These are phyloP conservation scores for Pyrenopolyporus hunteri DNA, from an alignment of 495 filamentous ascomycete genomes.

Conservation along the genomic window DNA sequence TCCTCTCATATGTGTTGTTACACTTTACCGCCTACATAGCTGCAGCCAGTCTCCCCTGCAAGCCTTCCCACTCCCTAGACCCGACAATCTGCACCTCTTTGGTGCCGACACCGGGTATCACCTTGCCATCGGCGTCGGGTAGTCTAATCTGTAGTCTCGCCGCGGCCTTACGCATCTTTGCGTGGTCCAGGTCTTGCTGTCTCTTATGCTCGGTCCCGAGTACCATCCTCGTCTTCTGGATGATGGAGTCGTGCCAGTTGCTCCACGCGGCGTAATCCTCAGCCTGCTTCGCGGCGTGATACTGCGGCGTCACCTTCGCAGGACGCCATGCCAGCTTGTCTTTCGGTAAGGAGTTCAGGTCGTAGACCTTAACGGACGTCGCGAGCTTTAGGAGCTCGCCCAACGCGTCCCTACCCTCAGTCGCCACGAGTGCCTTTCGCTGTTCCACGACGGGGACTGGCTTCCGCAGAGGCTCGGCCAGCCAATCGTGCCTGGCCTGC, in stretches of 20 bases:
- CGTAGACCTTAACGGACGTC: conserved; percentile 62
- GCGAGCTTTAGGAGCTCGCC: conserved; percentile 73
- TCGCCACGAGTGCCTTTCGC: conserved; percentile 62
- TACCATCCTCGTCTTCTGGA: conserved; percentile 48
- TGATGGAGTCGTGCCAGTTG: conserved; percentile 47
- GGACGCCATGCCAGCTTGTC: conserved; percentile 60
- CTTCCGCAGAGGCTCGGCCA: conserved; percentile 68
- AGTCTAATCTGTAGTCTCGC: conserved; percentile 56
- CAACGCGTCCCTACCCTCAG: conserved; percentile 74
- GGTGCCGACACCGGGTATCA: conserved; percentile 32
- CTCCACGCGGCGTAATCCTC: conserved; percentile 53
- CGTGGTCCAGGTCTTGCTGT: conserved; percentile 27
- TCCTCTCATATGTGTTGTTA: neutral
- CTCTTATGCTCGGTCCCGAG: conserved; percentile 32
- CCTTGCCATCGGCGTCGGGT: conserved; percentile 48
- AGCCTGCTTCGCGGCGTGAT: conserved; percentile 49
- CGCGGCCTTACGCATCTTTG: conserved; percentile 46
- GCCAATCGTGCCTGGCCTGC: conserved; percentile 65
- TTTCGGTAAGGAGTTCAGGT: conserved; percentile 54
- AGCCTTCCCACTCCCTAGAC: conserved; percentile 50
- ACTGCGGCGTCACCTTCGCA: conserved; percentile 52
- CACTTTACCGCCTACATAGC: conserved; percentile 22
- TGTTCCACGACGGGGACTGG: conserved; percentile 58
- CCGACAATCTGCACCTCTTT: conserved; percentile 50
- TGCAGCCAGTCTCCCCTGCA: conserved; percentile 44